Evolutionary conservation across 495 filamentous ascomycete species (phyloP).

Genomic region (Cudoniella acicularis): DNA sequence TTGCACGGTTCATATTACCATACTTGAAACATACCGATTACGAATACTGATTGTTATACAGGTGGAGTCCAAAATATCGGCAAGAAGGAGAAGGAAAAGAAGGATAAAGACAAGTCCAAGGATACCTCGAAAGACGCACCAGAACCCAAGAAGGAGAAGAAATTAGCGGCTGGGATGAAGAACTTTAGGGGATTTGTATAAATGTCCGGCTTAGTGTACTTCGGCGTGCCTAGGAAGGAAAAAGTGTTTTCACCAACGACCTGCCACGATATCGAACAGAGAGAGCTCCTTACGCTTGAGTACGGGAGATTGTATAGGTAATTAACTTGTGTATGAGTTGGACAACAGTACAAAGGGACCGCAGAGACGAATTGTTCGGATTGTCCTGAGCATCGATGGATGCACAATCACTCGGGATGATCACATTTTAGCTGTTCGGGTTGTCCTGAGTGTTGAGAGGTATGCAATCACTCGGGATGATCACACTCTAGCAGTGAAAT

Average conservation of each 20-base stretch:
- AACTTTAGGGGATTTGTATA: constrained; percentile 50
- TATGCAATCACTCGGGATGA: background rate
- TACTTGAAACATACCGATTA: constrained; percentile 5
- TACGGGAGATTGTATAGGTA: no score
- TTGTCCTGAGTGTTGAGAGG: no score
- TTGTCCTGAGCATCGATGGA: no score
- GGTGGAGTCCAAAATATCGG: constrained; percentile 54
- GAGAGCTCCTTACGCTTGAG: no score
- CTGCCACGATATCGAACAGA: no score
- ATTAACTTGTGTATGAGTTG: no score
- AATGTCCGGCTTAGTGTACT: background rate
- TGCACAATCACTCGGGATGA: background rate
- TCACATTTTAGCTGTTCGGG: no score
- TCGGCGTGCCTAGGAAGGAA: background rate
- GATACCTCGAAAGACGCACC: constrained; percentile 45
- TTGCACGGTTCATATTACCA: constrained; percentile 15
- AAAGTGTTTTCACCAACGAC: background rate
- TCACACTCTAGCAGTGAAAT: background rate
- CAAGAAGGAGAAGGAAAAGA: constrained; percentile 28
- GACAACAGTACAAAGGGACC: no score
- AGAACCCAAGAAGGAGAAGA: constrained; percentile 52
- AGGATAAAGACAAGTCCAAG: constrained; percentile 45
- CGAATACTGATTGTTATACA: constrained; percentile 37
- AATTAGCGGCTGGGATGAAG: constrained; percentile 42
- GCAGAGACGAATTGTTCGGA: no score